These are phyloP conservation scores for Penicillium sp. DNA, from an alignment of 2,329 filamentous ascomycete species.

Conservation along the genomic window DNA sequence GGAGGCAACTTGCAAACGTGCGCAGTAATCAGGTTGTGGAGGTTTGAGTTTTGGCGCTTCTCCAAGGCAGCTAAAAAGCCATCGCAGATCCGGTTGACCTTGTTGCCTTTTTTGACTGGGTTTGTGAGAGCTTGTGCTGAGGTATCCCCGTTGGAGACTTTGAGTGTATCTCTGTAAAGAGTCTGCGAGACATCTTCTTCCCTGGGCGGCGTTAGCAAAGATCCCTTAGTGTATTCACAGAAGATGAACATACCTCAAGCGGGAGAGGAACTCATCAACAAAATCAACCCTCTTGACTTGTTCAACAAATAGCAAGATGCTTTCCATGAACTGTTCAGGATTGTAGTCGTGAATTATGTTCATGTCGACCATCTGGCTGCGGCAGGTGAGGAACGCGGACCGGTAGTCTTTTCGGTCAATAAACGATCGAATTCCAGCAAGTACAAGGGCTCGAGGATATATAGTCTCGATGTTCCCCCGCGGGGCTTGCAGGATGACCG, in stretches of 20 bases:
- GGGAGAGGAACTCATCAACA: constrained; percentile 89
- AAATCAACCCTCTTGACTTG: constrained; percentile 82
- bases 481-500: constrained; percentile 90
- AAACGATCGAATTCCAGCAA: constrained; percentile 82
- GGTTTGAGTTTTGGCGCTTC: constrained; percentile 64
- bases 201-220: constrained; percentile 45
- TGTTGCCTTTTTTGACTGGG: constrained; percentile 49
- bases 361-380: constrained; percentile 94
- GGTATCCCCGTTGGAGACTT: constrained; percentile 42
- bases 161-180: constrained; percentile 87
- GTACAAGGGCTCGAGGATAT: constrained; percentile 87
- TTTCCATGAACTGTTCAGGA: constrained; percentile 81
- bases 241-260: constrained; percentile 65
- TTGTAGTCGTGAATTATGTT: constrained; percentile 95
- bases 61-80: constrained; percentile 74
- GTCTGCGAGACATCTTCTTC: constrained; percentile 93
- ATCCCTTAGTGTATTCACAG: background rate
- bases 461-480: constrained; percentile 95
- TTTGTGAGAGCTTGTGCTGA: constrained; percentile 31
- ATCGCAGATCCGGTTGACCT: constrained; percentile 89
- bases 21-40: constrained; percentile 93
- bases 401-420: constrained; percentile 82
- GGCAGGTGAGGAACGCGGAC: constrained; percentile 83
- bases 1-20: constrained; percentile 93
- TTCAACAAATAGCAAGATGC: constrained; percentile 76